Evolutionary conservation across 768 basidiomycete genomes (phyloP).

Genomic region (Amanita phalloides): DNA sequence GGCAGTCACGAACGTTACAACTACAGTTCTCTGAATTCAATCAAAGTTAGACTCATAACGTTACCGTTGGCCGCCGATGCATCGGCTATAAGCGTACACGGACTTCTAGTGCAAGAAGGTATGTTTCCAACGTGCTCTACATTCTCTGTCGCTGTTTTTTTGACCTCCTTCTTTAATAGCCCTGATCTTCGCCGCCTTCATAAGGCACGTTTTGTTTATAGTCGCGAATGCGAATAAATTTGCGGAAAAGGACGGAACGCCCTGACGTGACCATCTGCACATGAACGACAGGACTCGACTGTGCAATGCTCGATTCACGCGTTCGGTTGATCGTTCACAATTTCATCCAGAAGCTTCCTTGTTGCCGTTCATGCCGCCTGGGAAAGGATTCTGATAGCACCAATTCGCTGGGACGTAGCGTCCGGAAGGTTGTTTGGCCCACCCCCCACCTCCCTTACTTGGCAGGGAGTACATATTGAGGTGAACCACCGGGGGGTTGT

Average conservation of each 20-base stretch:
- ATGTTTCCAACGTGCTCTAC: neutral
- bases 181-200: no score
- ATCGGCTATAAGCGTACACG: neutral
- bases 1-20: neutral
- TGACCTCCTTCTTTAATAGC: no score
- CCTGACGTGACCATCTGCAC: no score
- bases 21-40: neutral
- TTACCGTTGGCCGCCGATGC: neutral
- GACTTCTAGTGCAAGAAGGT: neutral
- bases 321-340: neutral
- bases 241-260: no score
- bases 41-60: slow-evolving; percentile 1
- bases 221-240: no score
- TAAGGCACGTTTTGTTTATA: no score
- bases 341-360: neutral
- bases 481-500: neutral
- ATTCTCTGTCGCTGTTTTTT: neutral
- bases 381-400: neutral
- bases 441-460: neutral
- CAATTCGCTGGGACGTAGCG: neutral
- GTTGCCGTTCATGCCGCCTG: neutral
- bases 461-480: neutral
- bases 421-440: neutral
- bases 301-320: neutral
- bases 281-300: no score